phyloP scores from a whole-genome alignment of 2,329 filamentous ascomycete genomes.

The Botrytis deweyae region DNA sequence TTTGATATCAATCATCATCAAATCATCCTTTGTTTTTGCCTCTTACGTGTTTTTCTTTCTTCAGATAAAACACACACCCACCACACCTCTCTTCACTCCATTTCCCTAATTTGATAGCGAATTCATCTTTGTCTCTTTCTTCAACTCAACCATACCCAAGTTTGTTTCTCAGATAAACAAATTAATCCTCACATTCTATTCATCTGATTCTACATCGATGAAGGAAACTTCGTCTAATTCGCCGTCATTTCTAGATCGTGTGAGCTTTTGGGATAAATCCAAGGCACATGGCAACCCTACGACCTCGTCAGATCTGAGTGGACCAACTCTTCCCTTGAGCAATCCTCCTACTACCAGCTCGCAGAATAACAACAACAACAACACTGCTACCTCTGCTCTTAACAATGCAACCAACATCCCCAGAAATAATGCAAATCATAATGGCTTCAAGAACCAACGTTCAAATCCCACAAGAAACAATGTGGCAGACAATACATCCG shows the following conservation, averaged over 20 bases:
- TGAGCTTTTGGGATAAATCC: conserved; percentile 55
- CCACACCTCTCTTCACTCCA: background rate
- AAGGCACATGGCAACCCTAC: conserved; percentile 53
- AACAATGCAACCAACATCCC: conserved; percentile 32
- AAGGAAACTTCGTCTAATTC: conserved; percentile 57
- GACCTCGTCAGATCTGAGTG: conserved; percentile 41
- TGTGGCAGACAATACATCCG: conserved; percentile 41
- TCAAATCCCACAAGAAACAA: conserved; percentile 37
- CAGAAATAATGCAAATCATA: conserved; percentile 28
- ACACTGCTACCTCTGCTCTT: conserved; percentile 25
- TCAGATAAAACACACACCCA: background rate
- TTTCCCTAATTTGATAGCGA: background rate
- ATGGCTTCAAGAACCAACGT: conserved; percentile 33
- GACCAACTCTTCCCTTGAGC: conserved; percentile 43
- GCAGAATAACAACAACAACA: conserved; percentile 27
- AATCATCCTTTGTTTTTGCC: background rate
- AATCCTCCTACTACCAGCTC: conserved; percentile 32
- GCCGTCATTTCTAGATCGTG: conserved; percentile 53
- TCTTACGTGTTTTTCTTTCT: background rate
- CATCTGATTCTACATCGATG: conserved; percentile 50
- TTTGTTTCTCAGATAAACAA: background rate
- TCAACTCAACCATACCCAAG: background rate
- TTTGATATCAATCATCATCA: background rate
- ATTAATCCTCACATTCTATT: background rate
- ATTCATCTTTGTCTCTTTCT: background rate